phyloP scores from a whole-genome alignment of 352 stramenopile genomes.

The Phytophthora fragariaefolia region DNA sequence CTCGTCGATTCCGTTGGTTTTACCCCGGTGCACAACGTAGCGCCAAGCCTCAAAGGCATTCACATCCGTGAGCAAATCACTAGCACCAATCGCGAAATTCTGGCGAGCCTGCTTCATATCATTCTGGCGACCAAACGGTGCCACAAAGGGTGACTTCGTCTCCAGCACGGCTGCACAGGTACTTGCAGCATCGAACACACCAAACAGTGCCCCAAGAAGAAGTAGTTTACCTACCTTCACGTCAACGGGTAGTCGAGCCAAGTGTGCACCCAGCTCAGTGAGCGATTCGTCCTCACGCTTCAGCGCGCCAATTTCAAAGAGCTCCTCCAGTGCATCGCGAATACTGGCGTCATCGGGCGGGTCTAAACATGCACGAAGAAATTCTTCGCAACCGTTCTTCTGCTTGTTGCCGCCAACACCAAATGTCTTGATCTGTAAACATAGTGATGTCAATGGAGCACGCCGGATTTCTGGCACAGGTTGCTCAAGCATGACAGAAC shows the following conservation, averaged over 20 bases:
- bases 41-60: conserved; percentile 80
- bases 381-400: conserved; percentile 57
- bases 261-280: conserved; percentile 93
- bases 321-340: conserved; percentile 89
- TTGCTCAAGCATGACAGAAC: conserved; percentile 76
- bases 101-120: conserved; percentile 73
- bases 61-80: conserved; percentile 80
- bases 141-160: conserved; percentile 85
- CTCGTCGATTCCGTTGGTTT: conserved; percentile 35
- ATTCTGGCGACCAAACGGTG: conserved; percentile 69
- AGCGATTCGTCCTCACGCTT: conserved; percentile 69
- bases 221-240: conserved; percentile 97
- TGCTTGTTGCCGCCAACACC: conserved; percentile 58
- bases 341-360: conserved; percentile 90
- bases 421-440: conserved; percentile 95
- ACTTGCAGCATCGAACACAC: conserved; percentile 77
- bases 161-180: conserved; percentile 80
- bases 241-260: conserved; percentile 96
- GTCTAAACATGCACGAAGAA: conserved; percentile 93
- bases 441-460: conserved; percentile 95
- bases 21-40: conserved; percentile 32
- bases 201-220: conserved; percentile 95
- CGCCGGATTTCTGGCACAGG: conserved; percentile 95
- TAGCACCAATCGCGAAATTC: conserved; percentile 62
- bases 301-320: conserved; percentile 91